A percentile compares a stretch with the other conserved stretches of the same genome.
These are phyloP conservation scores for Candida ascalaphidarum DNA, from an alignment of 805 yeast species.

Conservation along the genomic window DNA sequence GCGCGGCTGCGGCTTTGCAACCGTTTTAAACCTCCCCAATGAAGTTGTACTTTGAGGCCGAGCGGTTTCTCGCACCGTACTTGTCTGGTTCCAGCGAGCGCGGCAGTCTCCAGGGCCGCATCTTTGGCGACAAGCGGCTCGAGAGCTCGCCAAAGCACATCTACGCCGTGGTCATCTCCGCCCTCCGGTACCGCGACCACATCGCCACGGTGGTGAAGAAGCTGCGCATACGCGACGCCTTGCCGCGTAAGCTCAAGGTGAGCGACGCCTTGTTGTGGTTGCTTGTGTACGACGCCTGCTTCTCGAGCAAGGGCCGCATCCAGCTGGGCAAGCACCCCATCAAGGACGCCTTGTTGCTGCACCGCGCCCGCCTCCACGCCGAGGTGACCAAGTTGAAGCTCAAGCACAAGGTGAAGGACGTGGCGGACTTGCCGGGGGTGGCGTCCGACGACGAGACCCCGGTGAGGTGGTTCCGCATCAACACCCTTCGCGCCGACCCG, in stretches of 20 bases:
- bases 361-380: conserved; percentile 74
- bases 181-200: conserved; percentile 62
- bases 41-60: conserved; percentile 38
- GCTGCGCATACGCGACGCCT: conserved; percentile 51
- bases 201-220: conserved; percentile 56
- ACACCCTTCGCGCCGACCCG: conserved; percentile 45
- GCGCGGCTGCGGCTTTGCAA: too few relatives aligned
- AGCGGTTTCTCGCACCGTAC: conserved; percentile 23
- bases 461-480: conserved; percentile 72
- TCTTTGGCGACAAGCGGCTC: conserved; percentile 24
- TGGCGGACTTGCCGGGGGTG: conserved; percentile 36
- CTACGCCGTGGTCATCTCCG: conserved; percentile 74
- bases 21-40: conserved; percentile 7
- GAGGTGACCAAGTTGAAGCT: conserved; percentile 75
- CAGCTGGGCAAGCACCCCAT: conserved; percentile 85
- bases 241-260: conserved; percentile 29
- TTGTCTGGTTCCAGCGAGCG: conserved; percentile 14
- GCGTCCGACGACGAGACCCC: conserved; percentile 60
- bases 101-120: conserved; percentile 29
- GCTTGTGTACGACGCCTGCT: conserved; percentile 72
- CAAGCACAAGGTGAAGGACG: conserved; percentile 53
- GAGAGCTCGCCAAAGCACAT: conserved; percentile 69
- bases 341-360: conserved; percentile 70
- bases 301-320: conserved; percentile 70
- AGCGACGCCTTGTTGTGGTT: conserved; percentile 50